Base-by-base conservation (phyloP, 176 grass and related monocot genomes). In the Phyllostachys edulis region DNA sequence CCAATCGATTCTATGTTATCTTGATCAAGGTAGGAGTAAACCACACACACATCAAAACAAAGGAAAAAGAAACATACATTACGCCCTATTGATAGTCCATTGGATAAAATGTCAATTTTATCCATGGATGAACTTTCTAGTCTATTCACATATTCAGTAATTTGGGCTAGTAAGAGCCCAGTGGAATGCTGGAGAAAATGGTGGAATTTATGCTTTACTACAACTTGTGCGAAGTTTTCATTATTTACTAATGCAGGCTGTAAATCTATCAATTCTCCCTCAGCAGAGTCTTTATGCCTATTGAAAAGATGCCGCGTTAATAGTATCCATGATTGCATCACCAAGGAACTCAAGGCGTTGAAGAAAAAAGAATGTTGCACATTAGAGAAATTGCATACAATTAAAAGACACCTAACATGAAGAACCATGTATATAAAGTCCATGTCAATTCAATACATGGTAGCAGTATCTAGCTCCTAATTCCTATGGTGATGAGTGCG, bases 311-410 rank as follows among this genome's bases (percentile, higher is more conserved):
- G 80, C 38, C 20, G 81, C 21, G 96, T 95, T 88, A 56, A 98
- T 80, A 82, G 93, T n/a, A n/a, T n/a, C 96, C 84, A 98, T 84
- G 44, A 98, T 92, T 7, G 93, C 91, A 82, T 98, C 96, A 6
- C 93, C 96, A 76, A 98, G 86, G 75, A 98, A 95, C 83, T 98
- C 96, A 61, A 98, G 94, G 59, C 96, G 85, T 91, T 98, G 85
- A 63, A 86, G 47, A 83, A 76, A 45, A 57, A 41, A 51, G 29
- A 12, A 63, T 50, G 52, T 66, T 57, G 32, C 42, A 38, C 36
- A 26, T 87, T 71, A 81, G 47, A 92, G 34, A 85, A 61, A 41
- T 80, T 42, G 29, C 34, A 83, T 83, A 74, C 60, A 82, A 67
- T 70, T 54, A 55, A 69, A 82, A 20, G 20, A 78, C 52, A 69